These are phyloP conservation scores for Gossypium gossypioides DNA, from an alignment of 441 rosid genomes.

Conservation along the genomic window DNA sequence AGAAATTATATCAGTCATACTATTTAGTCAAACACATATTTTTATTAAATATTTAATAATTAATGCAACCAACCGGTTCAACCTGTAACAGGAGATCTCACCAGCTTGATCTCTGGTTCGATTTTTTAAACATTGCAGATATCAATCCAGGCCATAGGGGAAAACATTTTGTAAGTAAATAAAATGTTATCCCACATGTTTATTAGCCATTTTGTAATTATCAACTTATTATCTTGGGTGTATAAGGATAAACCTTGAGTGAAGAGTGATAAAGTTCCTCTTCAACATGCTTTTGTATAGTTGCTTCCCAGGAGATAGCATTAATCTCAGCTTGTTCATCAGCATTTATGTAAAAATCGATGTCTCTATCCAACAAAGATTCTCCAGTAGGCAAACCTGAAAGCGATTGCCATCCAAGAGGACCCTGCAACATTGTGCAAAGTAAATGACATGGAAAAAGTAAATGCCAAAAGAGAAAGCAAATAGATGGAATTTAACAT, in stretches of 20 bases:
- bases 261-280: conserved; percentile 84
- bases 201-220: background rate
- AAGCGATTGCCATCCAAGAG: conserved; percentile 87
- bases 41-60: conserved; percentile 1
- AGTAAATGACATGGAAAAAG: conserved; percentile 3
- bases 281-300: conserved; percentile 78
- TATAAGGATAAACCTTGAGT: conserved; percentile 43
- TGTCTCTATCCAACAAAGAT: conserved; percentile 54
- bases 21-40: background rate
- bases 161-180: background rate
- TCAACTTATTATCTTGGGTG: background rate
- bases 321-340: conserved; percentile 60
- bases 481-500: background rate
- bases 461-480: background rate
- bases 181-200: background rate
- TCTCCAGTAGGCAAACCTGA: conserved; percentile 74
- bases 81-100: background rate
- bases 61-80: background rate
- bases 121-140: background rate
- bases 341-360: conserved; percentile 58
- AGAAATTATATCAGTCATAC: background rate
- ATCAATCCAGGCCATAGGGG: background rate
- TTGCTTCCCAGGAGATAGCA: conserved; percentile 90
- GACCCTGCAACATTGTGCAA: conserved; percentile 57
- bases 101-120: background rate